A percentile compares a stretch with the other conserved stretches of the same genome.
phyloP scores from a whole-genome alignment of 352 stramenopile genomes.

The Globisporangium iwayamae region DNA sequence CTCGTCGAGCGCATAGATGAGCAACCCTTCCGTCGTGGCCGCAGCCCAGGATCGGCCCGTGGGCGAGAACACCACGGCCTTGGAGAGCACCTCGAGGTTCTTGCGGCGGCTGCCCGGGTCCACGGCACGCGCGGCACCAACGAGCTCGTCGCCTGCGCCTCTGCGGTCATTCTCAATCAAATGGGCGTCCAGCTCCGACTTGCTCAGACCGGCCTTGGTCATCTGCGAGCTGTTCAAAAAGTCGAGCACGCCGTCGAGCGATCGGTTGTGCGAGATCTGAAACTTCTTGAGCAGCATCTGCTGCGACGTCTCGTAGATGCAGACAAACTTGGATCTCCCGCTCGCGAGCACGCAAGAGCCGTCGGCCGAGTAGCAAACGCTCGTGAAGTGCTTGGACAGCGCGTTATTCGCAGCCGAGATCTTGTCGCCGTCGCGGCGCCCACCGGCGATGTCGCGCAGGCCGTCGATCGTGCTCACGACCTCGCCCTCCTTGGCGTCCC shows the following conservation, averaged over 20 bases:
- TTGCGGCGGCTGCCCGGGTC: slow-evolving; percentile 88
- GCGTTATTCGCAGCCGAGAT: slow-evolving; percentile 88
- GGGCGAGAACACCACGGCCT: slow-evolving; percentile 95
- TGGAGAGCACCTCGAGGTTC: slow-evolving; percentile 85
- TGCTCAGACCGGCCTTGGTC: slow-evolving; percentile 68
- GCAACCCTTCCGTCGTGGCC: slow-evolving; percentile 96
- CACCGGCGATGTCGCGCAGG: slow-evolving; percentile 94
- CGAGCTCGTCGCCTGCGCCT: slow-evolving; percentile 45
- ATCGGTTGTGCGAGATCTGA: slow-evolving; percentile 98
- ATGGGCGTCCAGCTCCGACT: slow-evolving; percentile 71
- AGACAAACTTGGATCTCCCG: slow-evolving; percentile 98
- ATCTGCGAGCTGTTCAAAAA: slow-evolving; percentile 92
- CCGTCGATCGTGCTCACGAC: slow-evolving; percentile 96
- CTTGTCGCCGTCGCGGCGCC: slow-evolving; percentile 78
- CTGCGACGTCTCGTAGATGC: slow-evolving; percentile 97
- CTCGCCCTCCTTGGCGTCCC: slow-evolving; percentile 96
- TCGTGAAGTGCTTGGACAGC: slow-evolving; percentile 98
- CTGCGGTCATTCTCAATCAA: slow-evolving; percentile 23
- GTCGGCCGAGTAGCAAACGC: slow-evolving; percentile 98
- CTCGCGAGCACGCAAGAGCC: slow-evolving; percentile 96
- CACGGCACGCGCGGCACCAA: slow-evolving; percentile 87
- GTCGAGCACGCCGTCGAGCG: slow-evolving; percentile 95
- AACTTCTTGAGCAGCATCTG: slow-evolving; percentile 99
- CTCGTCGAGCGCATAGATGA: slow-evolving; percentile 97
- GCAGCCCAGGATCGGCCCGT: slow-evolving; percentile 96